A percentile compares a stretch with the other conserved stretches of the same genome.
Conservation (phyloP, 805 yeast species). For the Kodamaea lidongshanica region DNA sequence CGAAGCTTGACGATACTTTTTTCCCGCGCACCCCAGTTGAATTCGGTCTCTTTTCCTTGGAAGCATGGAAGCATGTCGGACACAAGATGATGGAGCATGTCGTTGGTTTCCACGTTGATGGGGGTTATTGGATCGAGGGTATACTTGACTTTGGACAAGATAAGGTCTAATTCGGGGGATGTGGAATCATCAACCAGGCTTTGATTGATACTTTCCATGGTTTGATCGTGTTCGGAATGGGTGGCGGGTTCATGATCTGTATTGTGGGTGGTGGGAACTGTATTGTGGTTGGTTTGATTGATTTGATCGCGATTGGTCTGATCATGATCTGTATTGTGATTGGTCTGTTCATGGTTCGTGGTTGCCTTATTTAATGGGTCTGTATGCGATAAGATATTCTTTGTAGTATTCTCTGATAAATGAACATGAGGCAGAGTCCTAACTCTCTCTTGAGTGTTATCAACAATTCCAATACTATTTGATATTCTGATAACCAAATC, state of each 20-base stretch:
- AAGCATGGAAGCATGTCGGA: constrained; percentile 34
- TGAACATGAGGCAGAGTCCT: too few relatives aligned
- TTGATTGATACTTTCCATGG: not conserved
- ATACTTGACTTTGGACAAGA: constrained; percentile 25
- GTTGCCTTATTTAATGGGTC: constrained; percentile 6
- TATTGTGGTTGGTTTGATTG: too few relatives aligned
- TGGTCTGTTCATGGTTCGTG: too few relatives aligned
- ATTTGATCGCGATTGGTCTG: too few relatives aligned
- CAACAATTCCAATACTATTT: too few relatives aligned
- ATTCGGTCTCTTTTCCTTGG: constrained; percentile 75
- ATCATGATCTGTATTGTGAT: too few relatives aligned
- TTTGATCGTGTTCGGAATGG: too few relatives aligned
- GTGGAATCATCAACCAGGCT: not conserved
- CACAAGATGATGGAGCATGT: constrained; percentile 14
- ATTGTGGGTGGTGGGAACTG: too few relatives aligned
- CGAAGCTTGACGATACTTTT: constrained; percentile 52
- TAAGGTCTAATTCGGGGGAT: constrained; percentile 8
- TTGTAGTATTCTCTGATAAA: too few relatives aligned
- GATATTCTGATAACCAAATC: too few relatives aligned
- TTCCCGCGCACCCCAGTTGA: constrained; percentile 78
- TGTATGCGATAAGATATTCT: constrained; percentile 3
- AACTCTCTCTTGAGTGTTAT: too few relatives aligned
- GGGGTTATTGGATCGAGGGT: constrained; percentile 34
- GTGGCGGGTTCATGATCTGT: too few relatives aligned
- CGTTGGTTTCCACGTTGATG: constrained; percentile 20